phyloP scores from a whole-genome alignment of 2,329 filamentous ascomycete genomes.

The Dactylellina leptospora region DNA sequence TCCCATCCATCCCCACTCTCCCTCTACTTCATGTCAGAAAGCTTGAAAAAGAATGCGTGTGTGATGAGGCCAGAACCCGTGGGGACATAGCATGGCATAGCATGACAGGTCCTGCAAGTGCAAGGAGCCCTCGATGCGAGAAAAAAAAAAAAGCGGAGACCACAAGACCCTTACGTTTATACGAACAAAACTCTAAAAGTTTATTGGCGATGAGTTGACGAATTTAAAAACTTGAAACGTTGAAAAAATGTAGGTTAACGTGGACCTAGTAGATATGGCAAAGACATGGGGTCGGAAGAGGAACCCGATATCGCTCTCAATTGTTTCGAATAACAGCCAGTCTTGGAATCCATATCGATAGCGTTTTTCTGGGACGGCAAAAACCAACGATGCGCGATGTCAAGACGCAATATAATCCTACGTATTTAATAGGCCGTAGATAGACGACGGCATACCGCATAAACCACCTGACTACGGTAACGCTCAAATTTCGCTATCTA shows the following conservation, averaged over 20 bases:
- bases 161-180: background rate
- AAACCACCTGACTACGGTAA: no score
- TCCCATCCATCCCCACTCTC: background rate
- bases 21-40: background rate
- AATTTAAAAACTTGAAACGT: constrained; percentile 25
- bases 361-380: no score
- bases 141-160: constrained; percentile 13
- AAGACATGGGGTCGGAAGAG: constrained; percentile 10
- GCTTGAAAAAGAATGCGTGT: background rate
- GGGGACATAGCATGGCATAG: constrained; percentile 2
- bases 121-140: constrained; percentile 15
- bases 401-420: no score
- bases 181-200: background rate
- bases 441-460: no score
- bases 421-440: no score
- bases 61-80: constrained; percentile 10
- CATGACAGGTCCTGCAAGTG: constrained; percentile 22
- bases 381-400: no score
- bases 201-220: constrained; percentile 13
- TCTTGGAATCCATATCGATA: background rate
- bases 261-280: constrained; percentile 40
- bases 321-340: background rate
- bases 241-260: constrained; percentile 20
- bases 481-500: no score
- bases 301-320: constrained; percentile 32